Base-by-base conservation (phyloP, 495 filamentous ascomycete species). In the Penicillium longicatenatum region DNA sequence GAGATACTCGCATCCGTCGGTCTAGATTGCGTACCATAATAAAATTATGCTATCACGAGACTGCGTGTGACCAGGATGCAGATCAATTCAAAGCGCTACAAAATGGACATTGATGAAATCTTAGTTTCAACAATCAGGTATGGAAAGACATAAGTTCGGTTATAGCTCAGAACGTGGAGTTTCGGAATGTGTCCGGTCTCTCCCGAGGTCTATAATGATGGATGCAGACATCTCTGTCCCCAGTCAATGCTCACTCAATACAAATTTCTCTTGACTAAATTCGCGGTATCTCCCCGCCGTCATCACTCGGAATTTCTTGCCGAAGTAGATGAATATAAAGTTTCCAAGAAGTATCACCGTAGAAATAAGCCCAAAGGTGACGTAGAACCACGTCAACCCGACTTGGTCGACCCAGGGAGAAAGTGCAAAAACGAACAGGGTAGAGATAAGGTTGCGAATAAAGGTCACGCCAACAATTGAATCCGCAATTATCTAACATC, bases 391-490 rank as follows among this genome's bases (percentile, higher is more conserved):
- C 2, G 53, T 52, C 49, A 66, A 43, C 20, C 64, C 64, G 6
- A 66, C 61, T 14, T 55, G 52, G 22, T 54, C 64, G 31, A 68
- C 55, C 72, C 74, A 76, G 0, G 72, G 69, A 4, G 63, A 50
- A 16, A 75, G 59, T 0, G 64, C 69, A 52, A 75, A 75, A 3
- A 73, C 64, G 48, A 75, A 67, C 2, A 67, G 45, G 7, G 69
- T 72, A 12, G 61, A 61, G 8, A 71, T 61, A 2, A 67, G 37
- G 24, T 73, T 75, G 0, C 69, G 63, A 35, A 65, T 57, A 33
- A 75, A 67, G 1, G 72, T 72, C 3, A 75, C 57, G 0, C 61
- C 69, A 14, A 75, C 67, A n/a, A 75, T 26, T 0, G 70, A 55
- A 31, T 75, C 72, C 4, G 60, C 70, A 35, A 74, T 60, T 22